Percentiles rank a stretch among this genome's conserved stretches.
phyloP scores from a whole-genome alignment of 352 stramenopile genomes.

The Phytophthora boehmeriae region DNA sequence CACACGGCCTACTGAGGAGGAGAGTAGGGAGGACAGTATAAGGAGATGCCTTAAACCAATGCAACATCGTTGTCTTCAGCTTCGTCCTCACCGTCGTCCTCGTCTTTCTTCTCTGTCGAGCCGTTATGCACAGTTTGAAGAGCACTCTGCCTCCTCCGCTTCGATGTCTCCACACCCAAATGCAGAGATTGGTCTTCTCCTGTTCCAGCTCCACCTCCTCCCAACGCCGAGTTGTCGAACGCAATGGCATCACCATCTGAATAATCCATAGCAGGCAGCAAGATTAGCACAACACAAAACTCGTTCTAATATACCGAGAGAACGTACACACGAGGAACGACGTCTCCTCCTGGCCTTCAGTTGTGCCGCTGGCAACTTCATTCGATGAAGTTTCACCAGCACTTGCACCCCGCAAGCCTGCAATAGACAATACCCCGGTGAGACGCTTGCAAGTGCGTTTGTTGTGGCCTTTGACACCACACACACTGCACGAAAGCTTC shows the following conservation, averaged over 20 bases:
- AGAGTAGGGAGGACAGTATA: too few species aligned
- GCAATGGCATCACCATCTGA: conserved; percentile 39
- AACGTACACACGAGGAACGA: conserved; percentile 43
- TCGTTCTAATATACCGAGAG: background rate
- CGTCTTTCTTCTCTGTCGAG: conserved; percentile 22
- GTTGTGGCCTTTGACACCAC: conserved; percentile 84
- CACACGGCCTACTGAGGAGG: too few species aligned
- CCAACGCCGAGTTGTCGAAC: conserved; percentile 41
- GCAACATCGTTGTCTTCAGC: conserved; percentile 16
- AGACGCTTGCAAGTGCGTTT: conserved; percentile 82
- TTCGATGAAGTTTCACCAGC: conserved; percentile 20
- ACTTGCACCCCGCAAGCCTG: conserved; percentile 7
- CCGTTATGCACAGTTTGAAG: conserved; percentile 1
- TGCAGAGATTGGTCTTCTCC: conserved; percentile 16
- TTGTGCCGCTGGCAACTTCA: conserved; percentile 11
- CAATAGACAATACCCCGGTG: background rate
- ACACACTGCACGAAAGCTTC: conserved; percentile 80
- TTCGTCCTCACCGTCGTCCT: conserved; percentile 18
- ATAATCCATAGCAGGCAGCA: conserved; percentile 1
- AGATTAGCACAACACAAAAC: conserved; percentile 1
- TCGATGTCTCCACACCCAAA: conserved; percentile 10
- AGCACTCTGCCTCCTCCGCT: conserved; percentile 30
- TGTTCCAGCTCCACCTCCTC: conserved; percentile 10
- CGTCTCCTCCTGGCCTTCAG: conserved; percentile 28
- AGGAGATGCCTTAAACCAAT: too few species aligned